Evolutionary conservation across 805 yeast species (phyloP), one percentile per base, ranked within the genome.

Genomic region (Ogataea naganishii): DNA sequence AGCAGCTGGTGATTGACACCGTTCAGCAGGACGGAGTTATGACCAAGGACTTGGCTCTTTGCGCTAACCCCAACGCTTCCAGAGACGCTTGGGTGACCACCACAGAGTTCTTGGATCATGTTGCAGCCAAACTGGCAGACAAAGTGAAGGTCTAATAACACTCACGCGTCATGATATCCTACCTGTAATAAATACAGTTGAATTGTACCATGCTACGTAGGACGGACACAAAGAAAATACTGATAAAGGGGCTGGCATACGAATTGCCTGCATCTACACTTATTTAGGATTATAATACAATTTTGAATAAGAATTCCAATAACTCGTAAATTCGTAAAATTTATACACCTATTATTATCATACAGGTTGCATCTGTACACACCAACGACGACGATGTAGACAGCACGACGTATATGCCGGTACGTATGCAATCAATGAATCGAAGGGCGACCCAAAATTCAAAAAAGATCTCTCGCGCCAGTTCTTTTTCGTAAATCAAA

Each of bases 41-140:
- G 88, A 81, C 92, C 34, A 81, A 81, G 53, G 92, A 81, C 52
- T 67, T 81, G 51, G 89, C 92, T 10, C 62, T 80, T 38, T 33
- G 49, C 20, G 78, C 85, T 29, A 66, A 69, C 46, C 82, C 82
- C 38, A 69, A 66, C 40, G 66, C 75, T 35, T 70, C 68, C 27
- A 69, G 82, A 56, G 58, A 64, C 7, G 60, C 76, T 24, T 80
- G 73, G 43, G 89, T 78, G 29, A 74, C 80, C 37, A 81, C 89
- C 31, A 69, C 74, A 36, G 88, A 79, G 49, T 82, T 82, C 54
- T 63, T 82, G 41, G 81, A 78, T 39, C 85, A 86, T 23, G 92
- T 82, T 44, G 78, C 80, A 40, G 64, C 63, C 17, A 54, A 56
- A 43, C 42, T 54, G 30, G 29, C 49, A 13, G 44, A 44, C 19